Percentiles rank a stretch among this genome's conserved stretches.
Evolutionary conservation across 441 rosid species (phyloP).

Genomic region (Mallotus repandus): DNA sequence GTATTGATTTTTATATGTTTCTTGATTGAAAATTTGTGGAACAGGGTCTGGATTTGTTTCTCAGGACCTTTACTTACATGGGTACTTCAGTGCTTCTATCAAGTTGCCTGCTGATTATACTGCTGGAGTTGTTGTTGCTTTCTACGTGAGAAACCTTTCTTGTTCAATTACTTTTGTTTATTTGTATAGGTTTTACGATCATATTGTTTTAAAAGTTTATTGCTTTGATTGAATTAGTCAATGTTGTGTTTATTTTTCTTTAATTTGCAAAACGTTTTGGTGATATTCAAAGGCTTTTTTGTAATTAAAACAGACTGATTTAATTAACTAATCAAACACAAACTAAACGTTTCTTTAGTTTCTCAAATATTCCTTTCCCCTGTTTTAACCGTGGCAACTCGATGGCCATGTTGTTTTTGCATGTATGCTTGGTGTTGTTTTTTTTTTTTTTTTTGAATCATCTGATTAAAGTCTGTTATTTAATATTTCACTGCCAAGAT

Average conservation of each 20-base stretch:
- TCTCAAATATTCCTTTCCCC: too few relatives aligned
- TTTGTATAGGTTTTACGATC: not conserved
- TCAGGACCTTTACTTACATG: constrained; percentile 91
- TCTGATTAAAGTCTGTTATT: not conserved
- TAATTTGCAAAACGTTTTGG: not conserved
- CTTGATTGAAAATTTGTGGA: constrained; percentile 9
- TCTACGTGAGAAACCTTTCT: constrained; percentile 63
- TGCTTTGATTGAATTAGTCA: constrained; percentile 5
- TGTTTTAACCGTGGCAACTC: too few relatives aligned
- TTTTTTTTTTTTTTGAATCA: not conserved
- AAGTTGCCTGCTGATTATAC: constrained; percentile 97
- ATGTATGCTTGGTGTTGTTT: too few relatives aligned
- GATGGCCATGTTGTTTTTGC: too few relatives aligned
- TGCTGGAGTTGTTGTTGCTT: constrained; percentile 98
- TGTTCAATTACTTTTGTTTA: not conserved
- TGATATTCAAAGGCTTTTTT: not conserved
- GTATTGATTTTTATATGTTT: not conserved
- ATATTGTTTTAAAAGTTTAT: not conserved
- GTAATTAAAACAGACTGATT: not conserved
- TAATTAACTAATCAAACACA: not conserved
- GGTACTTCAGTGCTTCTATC: constrained; percentile 93
- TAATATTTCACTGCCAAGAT: not conserved
- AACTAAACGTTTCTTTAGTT: not conserved
- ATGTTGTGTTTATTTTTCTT: not conserved
- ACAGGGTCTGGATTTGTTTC: constrained; percentile 99